Evolutionary conservation across 257 asterid genomes (phyloP).

Genomic region (Petunia secreta): DNA sequence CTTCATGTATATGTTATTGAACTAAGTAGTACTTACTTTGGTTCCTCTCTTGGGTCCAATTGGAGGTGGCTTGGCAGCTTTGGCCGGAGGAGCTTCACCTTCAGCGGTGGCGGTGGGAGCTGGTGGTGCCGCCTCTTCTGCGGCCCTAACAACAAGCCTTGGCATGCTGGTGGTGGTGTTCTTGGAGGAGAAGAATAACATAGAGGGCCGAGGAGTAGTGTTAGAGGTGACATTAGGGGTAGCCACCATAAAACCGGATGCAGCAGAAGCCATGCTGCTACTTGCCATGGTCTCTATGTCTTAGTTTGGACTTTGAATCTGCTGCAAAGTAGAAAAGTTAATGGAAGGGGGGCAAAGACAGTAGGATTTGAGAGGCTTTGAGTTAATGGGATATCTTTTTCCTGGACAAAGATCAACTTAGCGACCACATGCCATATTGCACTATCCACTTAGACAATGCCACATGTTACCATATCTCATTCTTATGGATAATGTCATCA

Average conservation of each 20-base stretch:
- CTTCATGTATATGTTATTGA: not conserved
- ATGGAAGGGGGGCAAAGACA: not conserved
- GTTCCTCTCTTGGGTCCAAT: slow-evolving; percentile 85
- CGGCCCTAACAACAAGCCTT: slow-evolving; percentile 61
- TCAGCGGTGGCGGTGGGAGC: slow-evolving; percentile 37
- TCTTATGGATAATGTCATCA: slow-evolving; percentile 53
- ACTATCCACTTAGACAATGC: slow-evolving; percentile 50
- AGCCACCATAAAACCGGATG: slow-evolving; percentile 55
- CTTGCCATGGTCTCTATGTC: slow-evolving; percentile 50
- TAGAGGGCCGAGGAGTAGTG: slow-evolving; percentile 29
- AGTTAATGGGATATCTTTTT: slow-evolving; percentile 48
- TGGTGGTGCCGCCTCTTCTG: slow-evolving; percentile 46
- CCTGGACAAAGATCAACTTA: slow-evolving; percentile 42
- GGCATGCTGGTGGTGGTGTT: slow-evolving; percentile 35
- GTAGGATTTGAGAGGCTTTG: slow-evolving; percentile 41
- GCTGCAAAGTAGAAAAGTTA: slow-evolving; percentile 12
- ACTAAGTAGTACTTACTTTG: slow-evolving; percentile 43
- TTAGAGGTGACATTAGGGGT: slow-evolving; percentile 50
- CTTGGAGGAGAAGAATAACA: slow-evolving; percentile 48
- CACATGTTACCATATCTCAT: slow-evolving; percentile 63
- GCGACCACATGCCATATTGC: slow-evolving; percentile 26
- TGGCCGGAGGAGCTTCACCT: slow-evolving; percentile 44
- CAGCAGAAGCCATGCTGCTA: slow-evolving; percentile 62
- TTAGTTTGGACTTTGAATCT: not conserved
- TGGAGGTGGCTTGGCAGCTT: slow-evolving; percentile 77